Evolutionary conservation across 345 rosid genomes (phyloP), one percentile per base, ranked within the genome.

Genomic region (Dimocarpus longan): DNA sequence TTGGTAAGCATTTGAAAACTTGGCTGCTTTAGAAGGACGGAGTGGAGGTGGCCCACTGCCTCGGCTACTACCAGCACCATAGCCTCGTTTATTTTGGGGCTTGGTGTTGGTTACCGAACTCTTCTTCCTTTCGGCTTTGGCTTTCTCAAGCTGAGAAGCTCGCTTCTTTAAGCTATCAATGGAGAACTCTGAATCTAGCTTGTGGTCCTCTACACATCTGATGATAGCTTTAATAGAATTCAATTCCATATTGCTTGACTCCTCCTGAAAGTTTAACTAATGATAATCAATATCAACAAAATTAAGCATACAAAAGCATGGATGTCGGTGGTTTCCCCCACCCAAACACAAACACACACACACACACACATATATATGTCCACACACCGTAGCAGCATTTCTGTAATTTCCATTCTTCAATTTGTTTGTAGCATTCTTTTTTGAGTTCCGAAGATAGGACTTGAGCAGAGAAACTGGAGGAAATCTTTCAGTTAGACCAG

Each of bases 161-260:
- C 86, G 71, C 81, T 84, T 90, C 71, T 71, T 85, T 73, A 90
- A 80, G 75, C 16, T 76, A 66, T 87, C 90, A 16, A 83, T 48
- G 12, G 89, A 40, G 75, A 88, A 88, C 56, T 83, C 87, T 16
- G 90, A 66, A 65, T 90, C 90, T 28, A 88, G 90, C 67, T 87
- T 87, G 77, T 85, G 90, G 82, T 90, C 91, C 84, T 88, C 93
- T 16, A 88, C 84, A 5, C 93, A 88, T 84, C 82, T 90, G 70
- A 88, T 84, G 77, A 88, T 85, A 5, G 89, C 86, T 84, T 70
- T 90, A 57, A 87, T 82, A 40, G 91, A 79, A 70, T 72, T 90
- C 82, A 90, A 73, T 71, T 90, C 93, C 76, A 79, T 37, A 68
- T 81, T 70, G 66, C 76, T 85, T 0, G 93, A 82, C 65, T 87